A percentile compares a stretch with the other conserved stretches of the same genome.
Evolutionary conservation across 257 asterid species (phyloP).

Genomic region (Gardenia jasminoides): DNA sequence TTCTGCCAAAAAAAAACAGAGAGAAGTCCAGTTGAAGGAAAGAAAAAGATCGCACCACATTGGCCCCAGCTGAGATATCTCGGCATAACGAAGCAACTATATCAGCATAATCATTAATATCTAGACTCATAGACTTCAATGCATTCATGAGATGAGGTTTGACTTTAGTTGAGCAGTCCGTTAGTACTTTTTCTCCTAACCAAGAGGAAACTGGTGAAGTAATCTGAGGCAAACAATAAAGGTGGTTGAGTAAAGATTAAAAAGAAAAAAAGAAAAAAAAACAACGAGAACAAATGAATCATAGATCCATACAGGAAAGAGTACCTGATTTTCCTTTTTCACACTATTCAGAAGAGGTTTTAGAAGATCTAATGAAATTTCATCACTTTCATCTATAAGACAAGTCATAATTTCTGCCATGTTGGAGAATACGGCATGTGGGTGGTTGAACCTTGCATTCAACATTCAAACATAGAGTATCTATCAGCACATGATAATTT

Average conservation of each 20-base stretch:
- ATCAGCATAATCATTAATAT: slow-evolving; percentile 21
- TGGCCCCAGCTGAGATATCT: slow-evolving; percentile 18
- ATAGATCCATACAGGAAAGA: not conserved
- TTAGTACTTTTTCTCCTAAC: slow-evolving; percentile 33
- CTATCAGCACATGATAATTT: not conserved
- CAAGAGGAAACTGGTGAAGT: slow-evolving; percentile 29
- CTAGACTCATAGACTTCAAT: slow-evolving; percentile 22
- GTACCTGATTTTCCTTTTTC: slow-evolving; percentile 37
- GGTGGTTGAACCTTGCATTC: slow-evolving; percentile 29
- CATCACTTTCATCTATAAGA: slow-evolving; percentile 37
- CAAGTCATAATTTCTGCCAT: slow-evolving; percentile 43
- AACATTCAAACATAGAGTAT: slow-evolving; percentile 6
- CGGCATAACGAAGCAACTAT: slow-evolving; percentile 32
- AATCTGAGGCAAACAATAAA: slow-evolving; percentile 26
- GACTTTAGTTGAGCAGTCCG: slow-evolving; percentile 29
- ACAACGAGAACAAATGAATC: not conserved
- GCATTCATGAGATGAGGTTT: slow-evolving; percentile 34
- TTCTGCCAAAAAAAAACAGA: not conserved
- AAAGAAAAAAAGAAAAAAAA: no score
- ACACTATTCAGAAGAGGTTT: slow-evolving; percentile 35
- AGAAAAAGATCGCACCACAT: slow-evolving; percentile 20
- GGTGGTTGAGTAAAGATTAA: slow-evolving; percentile 6
- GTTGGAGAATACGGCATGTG: slow-evolving; percentile 25
- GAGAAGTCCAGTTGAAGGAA: not conserved
- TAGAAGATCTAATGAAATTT: slow-evolving; percentile 32